Percentiles rank a stretch among this genome's conserved stretches.
Conservation (phyloP, 352 stramenopile genomes). For the Blastocystis sp. region DNA sequence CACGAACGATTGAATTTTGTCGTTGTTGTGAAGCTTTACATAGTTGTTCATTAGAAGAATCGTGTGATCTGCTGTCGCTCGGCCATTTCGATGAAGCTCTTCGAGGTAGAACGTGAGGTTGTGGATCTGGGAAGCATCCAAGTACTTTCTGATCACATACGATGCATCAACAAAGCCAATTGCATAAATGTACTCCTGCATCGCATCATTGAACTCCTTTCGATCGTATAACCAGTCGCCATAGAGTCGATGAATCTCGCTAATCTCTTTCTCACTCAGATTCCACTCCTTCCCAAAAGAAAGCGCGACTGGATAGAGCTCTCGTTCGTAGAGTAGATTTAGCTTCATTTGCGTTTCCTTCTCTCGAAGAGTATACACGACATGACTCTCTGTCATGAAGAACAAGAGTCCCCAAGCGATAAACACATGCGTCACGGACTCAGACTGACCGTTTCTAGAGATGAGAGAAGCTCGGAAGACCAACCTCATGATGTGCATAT, state of each 20-base stretch:
- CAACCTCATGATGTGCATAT: background rate
- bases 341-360: constrained; percentile 90
- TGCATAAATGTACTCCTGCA: constrained; percentile 84
- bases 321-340: constrained; percentile 89
- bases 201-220: constrained; percentile 84
- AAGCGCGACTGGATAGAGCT: constrained; percentile 86
- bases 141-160: constrained; percentile 92
- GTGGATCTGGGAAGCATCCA: constrained; percentile 91
- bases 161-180: constrained; percentile 85
- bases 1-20: constrained; percentile 83
- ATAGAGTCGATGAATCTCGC: constrained; percentile 66
- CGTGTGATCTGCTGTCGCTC: constrained; percentile 82
- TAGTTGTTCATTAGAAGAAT: constrained; percentile 86
- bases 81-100: constrained; percentile 74
- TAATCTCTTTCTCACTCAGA: constrained; percentile 73
- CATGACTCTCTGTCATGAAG: constrained; percentile 65
- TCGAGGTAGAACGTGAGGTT: constrained; percentile 92
- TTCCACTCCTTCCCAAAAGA: background rate
- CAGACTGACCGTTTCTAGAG: background rate
- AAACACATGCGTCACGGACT: background rate
- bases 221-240: constrained; percentile 95
- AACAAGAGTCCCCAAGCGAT: constrained; percentile 61
- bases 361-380: constrained; percentile 84
- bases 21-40: constrained; percentile 73
- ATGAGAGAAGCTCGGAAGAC: background rate